A percentile compares a stretch with the other conserved stretches of the same genome.
Evolutionary conservation across 805 yeast genomes (phyloP).

Genomic region (Candida glaebosa): DNA sequence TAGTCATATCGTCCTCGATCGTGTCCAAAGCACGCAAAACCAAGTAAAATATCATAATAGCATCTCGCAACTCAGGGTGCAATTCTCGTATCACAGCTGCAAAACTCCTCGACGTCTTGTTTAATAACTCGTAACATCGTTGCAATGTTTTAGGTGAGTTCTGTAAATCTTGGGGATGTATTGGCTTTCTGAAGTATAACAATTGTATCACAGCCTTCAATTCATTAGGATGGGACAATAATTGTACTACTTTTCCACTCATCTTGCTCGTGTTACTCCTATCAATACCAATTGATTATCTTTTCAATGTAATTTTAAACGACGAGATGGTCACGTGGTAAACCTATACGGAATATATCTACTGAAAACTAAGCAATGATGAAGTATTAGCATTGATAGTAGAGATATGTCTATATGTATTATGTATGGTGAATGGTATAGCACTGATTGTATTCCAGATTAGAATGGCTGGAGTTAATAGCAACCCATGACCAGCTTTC

Average conservation of each 20-base stretch:
- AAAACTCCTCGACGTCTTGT: conserved; percentile 81
- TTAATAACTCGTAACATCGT: conserved; percentile 66
- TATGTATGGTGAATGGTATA: no score
- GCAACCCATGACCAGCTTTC: no score
- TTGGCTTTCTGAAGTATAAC: conserved; percentile 47
- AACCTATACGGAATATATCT: no score
- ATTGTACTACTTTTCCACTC: conserved; percentile 61
- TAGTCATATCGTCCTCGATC: conserved; percentile 91
- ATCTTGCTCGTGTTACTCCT: not conserved
- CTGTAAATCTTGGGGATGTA: conserved; percentile 46
- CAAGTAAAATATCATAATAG: conserved; percentile 79
- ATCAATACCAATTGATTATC: not conserved
- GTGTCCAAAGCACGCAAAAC: conserved; percentile 91
- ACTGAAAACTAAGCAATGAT: no score
- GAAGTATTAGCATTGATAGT: no score
- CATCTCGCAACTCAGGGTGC: conserved; percentile 82
- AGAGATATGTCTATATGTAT: no score
- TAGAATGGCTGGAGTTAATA: no score
- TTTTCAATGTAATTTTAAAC: not conserved
- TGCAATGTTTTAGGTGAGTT: conserved; percentile 29
- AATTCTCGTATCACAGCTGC: conserved; percentile 91
- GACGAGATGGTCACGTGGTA: not conserved
- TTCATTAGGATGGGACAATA: conserved; percentile 70
- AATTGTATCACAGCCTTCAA: conserved; percentile 64
- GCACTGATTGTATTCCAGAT: no score